Conservation (phyloP, 1,284 basidiomycete genomes). For the Ceratobasidium sp. region DNA sequence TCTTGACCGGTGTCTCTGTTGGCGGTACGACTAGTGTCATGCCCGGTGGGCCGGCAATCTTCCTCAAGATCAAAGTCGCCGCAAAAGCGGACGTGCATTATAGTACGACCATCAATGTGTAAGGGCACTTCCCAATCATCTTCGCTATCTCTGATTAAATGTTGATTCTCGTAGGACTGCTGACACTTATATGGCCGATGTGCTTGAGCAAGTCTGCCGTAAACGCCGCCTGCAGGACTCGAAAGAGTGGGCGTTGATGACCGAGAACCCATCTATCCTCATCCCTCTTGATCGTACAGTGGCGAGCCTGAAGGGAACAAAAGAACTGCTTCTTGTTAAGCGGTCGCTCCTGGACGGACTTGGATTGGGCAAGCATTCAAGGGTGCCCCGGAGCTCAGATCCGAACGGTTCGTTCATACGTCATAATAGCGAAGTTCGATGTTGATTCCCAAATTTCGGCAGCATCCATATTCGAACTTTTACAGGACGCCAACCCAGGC, state of each 20-base stretch:
- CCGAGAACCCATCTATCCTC: constrained; percentile 83
- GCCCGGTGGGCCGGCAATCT: constrained; percentile 78
- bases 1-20: constrained; percentile 69
- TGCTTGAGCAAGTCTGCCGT: constrained; percentile 86
- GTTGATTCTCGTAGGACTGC: constrained; percentile 69
- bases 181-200: constrained; percentile 98
- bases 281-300: constrained; percentile 97
- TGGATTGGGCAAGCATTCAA: constrained; percentile 69
- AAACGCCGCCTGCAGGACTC: constrained; percentile 79
- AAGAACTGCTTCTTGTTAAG: constrained; percentile 87
- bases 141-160: constrained; percentile 26
- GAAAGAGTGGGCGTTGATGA: constrained; percentile 86
- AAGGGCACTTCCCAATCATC: constrained; percentile 56
- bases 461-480: constrained; percentile 93
- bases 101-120: constrained; percentile 91
- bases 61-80: constrained; percentile 82
- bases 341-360: constrained; percentile 77
- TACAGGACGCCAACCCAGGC: constrained; percentile 63
- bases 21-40: constrained; percentile 59
- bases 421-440: background rate
- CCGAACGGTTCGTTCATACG: constrained; percentile 79
- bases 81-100: constrained; percentile 85
- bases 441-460: constrained; percentile 40
- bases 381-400: constrained; percentile 76
- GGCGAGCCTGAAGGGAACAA: constrained; percentile 88